Evolutionary conservation across 768 basidiomycete species (phyloP).

Genomic region (Agrocybe praecox): DNA sequence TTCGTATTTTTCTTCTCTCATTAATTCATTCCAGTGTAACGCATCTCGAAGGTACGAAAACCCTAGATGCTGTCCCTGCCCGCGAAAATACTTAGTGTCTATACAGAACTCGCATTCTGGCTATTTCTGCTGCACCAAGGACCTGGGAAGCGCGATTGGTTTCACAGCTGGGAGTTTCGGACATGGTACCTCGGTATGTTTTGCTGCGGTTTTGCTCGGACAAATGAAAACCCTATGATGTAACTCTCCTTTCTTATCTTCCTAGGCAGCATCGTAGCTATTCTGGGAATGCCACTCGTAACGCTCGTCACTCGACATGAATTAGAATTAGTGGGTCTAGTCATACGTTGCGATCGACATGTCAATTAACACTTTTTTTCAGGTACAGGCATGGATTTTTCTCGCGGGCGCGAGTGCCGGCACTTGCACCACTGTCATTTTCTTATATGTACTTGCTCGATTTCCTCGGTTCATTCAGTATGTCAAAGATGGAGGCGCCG

Average conservation of each 20-base stretch:
- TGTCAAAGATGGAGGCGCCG: constrained; percentile 75
- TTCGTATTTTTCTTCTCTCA: not conserved
- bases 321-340: constrained; percentile 51
- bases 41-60: constrained; percentile 70
- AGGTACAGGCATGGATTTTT: constrained; percentile 80
- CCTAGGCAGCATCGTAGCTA: constrained; percentile 62
- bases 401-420: constrained; percentile 69
- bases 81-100: not conserved
- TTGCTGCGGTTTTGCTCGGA: constrained; percentile 14
- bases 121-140: constrained; percentile 81
- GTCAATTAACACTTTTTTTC: constrained; percentile 1
- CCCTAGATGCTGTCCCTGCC: not conserved
- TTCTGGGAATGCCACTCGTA: constrained; percentile 75
- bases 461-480: constrained; percentile 73
- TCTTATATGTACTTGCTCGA: constrained; percentile 69
- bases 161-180: constrained; percentile 77
- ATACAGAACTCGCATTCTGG: constrained; percentile 78
- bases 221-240: constrained; percentile 1
- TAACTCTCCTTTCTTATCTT: not conserved
- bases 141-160: constrained; percentile 72
- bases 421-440: constrained; percentile 66
- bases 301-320: constrained; percentile 59
- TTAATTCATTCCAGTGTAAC: constrained; percentile 53
- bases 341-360: not conserved
- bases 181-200: constrained; percentile 68